Evolutionary conservation across 2,329 filamentous ascomycete genomes (phyloP).

Genomic region (Tolypocladium album): DNA sequence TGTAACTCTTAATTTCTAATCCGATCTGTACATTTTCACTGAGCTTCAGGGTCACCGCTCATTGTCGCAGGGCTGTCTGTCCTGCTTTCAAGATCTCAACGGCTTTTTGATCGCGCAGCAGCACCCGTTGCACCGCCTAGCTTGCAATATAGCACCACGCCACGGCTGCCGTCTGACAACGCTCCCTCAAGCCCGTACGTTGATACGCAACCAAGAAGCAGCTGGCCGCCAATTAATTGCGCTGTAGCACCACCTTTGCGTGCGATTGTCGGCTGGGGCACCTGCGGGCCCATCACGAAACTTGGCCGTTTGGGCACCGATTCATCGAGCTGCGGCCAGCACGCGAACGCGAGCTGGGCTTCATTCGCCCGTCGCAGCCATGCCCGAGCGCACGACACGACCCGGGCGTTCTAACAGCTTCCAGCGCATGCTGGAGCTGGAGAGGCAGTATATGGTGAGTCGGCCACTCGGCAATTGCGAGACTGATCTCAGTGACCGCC

Average conservation of each 20-base stretch:
- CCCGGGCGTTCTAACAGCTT: slow-evolving; percentile 34
- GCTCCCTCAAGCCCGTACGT: not conserved
- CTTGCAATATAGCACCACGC: not conserved
- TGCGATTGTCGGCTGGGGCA: not conserved
- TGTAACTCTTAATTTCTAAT: not conserved
- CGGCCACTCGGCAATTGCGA: not conserved
- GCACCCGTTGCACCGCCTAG: not conserved
- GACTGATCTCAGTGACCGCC: not conserved
- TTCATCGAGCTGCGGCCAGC: not conserved
- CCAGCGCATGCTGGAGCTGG: slow-evolving; percentile 48
- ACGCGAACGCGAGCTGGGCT: not conserved
- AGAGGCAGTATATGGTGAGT: slow-evolving; percentile 47
- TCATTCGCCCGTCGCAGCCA: not conserved
- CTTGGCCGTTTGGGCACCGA: not conserved
- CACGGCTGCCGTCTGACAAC: not conserved
- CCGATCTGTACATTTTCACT: no score
- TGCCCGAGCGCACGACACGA: slow-evolving; percentile 6
- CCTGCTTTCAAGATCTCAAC: not conserved
- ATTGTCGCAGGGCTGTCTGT: not conserved
- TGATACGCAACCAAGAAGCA: not conserved
- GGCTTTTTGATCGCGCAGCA: not conserved
- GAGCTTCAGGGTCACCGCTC: no score
- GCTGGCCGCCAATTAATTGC: not conserved
- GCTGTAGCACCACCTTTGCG: not conserved
- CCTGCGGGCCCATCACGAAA: not conserved